Base-by-base conservation (phyloP, 169 alveolate genomes). In the Eimeria acervulina region DNA sequence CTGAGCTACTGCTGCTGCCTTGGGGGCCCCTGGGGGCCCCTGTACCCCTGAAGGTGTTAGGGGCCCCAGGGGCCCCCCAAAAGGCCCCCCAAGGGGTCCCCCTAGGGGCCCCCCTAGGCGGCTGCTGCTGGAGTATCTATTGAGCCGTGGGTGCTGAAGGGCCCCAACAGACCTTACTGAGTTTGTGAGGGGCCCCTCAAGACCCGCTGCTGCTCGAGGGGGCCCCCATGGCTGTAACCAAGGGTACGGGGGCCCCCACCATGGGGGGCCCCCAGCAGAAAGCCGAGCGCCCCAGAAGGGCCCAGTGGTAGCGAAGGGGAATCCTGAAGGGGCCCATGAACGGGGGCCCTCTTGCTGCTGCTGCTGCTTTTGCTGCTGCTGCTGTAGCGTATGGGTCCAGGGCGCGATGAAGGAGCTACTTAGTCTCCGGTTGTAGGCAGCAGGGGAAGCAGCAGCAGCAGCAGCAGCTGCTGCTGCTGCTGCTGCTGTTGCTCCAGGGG, bases 371-470 rank as follows among this genome's bases (percentile, higher is more conserved):
- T 12, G 80, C 80, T 68, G 80, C 80, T 68, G 80, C 44, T 68
- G 80, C 44, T 68, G 74, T n/a, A 15, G 74, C n/a, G 19, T n/a
- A 17, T 63, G 80, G 15, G 42, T 10, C 80, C 80, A 68, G 21
- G 80, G 80, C 44, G 80, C 17, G 42, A n/a, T 31, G 80, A n/a
- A 68, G 80, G 44, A 68, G 42, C 44, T 19, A 42, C 23, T 33
- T 0, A 68, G 80, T 42, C 42, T 28, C 8, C 42, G 47, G 42
- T 19, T 2, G 42, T 4, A 10, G 0, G 80, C 80, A n/a, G 80
- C 80, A 28, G 80, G 47, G 21, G 80, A n/a, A 68, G 80, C 80
- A 68, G 80, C 80, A 12, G 80, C 80, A 8, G 80, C 80, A n/a
- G 80, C 47, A 33, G 42, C 80, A 68, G 80, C 47, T n/a, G 38